These are phyloP conservation scores for Pichia inconspicua DNA, from an alignment of 1,139 yeast species.

Conservation along the genomic window DNA sequence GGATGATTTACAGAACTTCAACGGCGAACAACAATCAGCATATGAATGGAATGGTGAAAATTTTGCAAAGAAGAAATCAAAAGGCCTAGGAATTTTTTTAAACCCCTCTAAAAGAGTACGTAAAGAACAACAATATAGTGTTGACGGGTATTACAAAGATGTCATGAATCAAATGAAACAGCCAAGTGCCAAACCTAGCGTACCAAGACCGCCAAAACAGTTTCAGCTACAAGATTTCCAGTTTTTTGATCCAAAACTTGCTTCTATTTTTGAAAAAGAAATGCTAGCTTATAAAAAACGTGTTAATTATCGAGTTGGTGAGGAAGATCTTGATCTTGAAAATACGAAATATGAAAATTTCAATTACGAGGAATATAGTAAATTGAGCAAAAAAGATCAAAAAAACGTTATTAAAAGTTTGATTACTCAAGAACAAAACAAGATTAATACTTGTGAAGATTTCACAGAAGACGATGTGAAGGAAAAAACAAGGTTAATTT, in stretches of 20 bases:
- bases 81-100: conserved; percentile 59
- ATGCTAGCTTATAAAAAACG: conserved; percentile 68
- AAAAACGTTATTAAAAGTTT: conserved; percentile 35
- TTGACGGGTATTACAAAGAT: conserved; percentile 83
- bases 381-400: conserved; percentile 28
- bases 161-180: conserved; percentile 44
- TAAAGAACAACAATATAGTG: conserved; percentile 79
- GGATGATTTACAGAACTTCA: conserved; percentile 86
- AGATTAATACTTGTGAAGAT: conserved; percentile 62
- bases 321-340: conserved; percentile 31
- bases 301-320: conserved; percentile 59
- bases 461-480: conserved; percentile 68
- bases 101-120: conserved; percentile 87
- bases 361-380: conserved; percentile 41
- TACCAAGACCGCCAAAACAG: conserved; percentile 66
- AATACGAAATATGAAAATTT: conserved; percentile 41
- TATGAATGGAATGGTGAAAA: conserved; percentile 98
- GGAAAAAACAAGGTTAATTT: conserved; percentile 52
- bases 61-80: conserved; percentile 62
- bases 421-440: conserved; percentile 49
- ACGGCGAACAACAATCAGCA: conserved; percentile 67
- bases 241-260: conserved; percentile 64
- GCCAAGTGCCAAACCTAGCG: conserved; percentile 35
- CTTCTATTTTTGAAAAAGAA: conserved; percentile 66
- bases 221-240: conserved; percentile 80